These are phyloP conservation scores for Populus deltoides DNA, from an alignment of 345 rosid species.

Conservation along the genomic window DNA sequence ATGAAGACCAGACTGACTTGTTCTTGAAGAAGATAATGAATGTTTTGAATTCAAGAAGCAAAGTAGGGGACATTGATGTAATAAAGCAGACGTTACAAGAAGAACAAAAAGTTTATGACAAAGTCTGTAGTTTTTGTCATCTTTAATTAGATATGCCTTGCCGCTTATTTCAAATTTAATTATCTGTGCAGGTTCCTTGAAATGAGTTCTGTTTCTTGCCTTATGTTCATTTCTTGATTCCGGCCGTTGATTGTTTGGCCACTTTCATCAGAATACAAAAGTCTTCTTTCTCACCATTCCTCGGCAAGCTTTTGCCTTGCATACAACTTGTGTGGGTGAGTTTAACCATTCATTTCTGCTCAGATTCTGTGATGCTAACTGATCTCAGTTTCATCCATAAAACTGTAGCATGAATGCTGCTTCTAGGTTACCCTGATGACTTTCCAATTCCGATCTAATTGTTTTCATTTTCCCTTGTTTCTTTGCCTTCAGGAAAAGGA, in stretches of 20 bases:
- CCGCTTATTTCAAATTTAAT: neutral
- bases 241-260: constrained; percentile 9
- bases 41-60: neutral
- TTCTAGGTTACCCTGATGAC: neutral
- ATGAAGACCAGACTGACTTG: neutral
- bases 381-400: neutral
- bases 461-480: neutral
- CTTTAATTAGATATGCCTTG: neutral
- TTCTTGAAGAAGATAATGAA: constrained; percentile 5
- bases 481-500: constrained; percentile 1
- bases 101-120: neutral
- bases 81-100: neutral
- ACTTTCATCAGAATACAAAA: constrained; percentile 11
- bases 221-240: neutral
- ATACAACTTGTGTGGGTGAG: constrained; percentile 17
- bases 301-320: constrained; percentile 1
- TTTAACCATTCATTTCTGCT: neutral
- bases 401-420: neutral
- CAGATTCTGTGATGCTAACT: neutral
- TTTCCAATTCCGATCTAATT: neutral
- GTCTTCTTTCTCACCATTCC: constrained; percentile 3
- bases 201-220: neutral
- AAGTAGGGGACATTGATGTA: neutral
- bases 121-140: neutral
- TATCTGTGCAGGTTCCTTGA: neutral